Percentiles rank a stretch among this genome's conserved stretches.
Conservation (phyloP, 2,329 filamentous ascomycete genomes). For the Nannizzia gypsea region DNA sequence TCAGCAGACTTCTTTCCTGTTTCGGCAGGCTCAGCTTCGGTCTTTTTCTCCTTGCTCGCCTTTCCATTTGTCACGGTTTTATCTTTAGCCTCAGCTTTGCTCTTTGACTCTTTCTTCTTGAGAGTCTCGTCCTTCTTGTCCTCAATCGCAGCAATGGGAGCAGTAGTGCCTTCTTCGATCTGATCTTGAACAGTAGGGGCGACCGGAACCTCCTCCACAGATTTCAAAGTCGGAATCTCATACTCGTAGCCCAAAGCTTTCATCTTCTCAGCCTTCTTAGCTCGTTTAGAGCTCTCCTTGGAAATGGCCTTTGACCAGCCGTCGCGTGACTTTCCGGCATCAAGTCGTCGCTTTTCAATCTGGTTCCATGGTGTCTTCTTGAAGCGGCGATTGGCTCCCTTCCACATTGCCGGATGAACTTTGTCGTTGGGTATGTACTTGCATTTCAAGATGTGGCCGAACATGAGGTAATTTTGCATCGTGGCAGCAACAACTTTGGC, state of each 20-base stretch:
- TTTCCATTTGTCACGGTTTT: conserved; percentile 2
- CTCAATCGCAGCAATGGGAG: conserved; percentile 17
- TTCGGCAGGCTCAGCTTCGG: not conserved
- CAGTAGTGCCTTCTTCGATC: conserved; percentile 25
- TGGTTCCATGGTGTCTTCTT: conserved; percentile 80
- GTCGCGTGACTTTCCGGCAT: conserved; percentile 59
- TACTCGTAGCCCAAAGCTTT: conserved; percentile 77
- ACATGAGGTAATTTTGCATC: conserved; percentile 96
- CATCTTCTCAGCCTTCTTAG: conserved; percentile 59
- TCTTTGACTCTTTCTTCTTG: conserved; percentile 20
- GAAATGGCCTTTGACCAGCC: conserved; percentile 67
- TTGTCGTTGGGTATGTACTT: conserved; percentile 64
- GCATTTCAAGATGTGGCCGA: conserved; percentile 86
- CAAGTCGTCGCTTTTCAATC: conserved; percentile 64
- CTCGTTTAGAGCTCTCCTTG: conserved; percentile 59
- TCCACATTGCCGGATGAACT: conserved; percentile 71
- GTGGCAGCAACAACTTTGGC: conserved; percentile 87
- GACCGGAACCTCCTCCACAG: conserved; percentile 42
- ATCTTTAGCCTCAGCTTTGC: conserved; percentile 11
- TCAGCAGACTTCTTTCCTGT: not conserved
- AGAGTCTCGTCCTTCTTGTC: conserved; percentile 11
- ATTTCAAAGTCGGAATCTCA: conserved; percentile 59
- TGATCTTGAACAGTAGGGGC: conserved; percentile 24
- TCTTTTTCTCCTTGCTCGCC: conserved; percentile 6
- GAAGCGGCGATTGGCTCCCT: conserved; percentile 81